phyloP scores from a whole-genome alignment of 352 stramenopile genomes.

The Phytophthora boehmeriae region DNA sequence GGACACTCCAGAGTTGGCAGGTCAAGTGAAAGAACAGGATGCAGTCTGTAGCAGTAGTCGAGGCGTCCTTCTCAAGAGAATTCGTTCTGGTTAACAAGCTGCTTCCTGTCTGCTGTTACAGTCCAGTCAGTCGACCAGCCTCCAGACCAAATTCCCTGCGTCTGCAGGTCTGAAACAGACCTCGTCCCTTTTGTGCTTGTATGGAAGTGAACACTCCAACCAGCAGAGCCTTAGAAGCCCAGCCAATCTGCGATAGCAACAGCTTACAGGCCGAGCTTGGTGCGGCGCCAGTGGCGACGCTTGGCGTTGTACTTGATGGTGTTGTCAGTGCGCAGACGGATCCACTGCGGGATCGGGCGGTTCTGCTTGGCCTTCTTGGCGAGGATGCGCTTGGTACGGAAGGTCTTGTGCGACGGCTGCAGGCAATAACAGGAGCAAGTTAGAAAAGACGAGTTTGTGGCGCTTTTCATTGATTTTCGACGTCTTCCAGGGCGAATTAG shows the following conservation, averaged over 20 bases:
- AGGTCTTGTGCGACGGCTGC: slow-evolving; percentile 99
- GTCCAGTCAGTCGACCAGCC: slow-evolving; percentile 17
- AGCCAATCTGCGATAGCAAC: slow-evolving; percentile 13
- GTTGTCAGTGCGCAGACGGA: slow-evolving; percentile 99
- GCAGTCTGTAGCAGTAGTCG: not conserved
- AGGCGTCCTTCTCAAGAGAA: slow-evolving; percentile 39
- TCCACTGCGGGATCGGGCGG: slow-evolving; percentile 99
- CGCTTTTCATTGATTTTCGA: slow-evolving; percentile 4
- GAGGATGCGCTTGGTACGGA: slow-evolving; percentile 99
- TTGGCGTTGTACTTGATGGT: slow-evolving; percentile 99
- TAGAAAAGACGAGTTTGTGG: not conserved
- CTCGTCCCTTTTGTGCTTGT: slow-evolving; percentile 27
- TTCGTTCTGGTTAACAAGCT: slow-evolving; percentile 40
- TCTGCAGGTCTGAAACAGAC: slow-evolving; percentile 20
- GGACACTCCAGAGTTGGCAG: too few relatives aligned
- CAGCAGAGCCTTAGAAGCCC: too few relatives aligned
- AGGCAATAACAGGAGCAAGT: not conserved
- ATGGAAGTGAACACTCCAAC: too few relatives aligned
- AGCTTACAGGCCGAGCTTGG: slow-evolving; percentile 99
- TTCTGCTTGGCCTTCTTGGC: slow-evolving; percentile 99
- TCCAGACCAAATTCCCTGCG: slow-evolving; percentile 10
- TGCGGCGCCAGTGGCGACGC: slow-evolving; percentile 99
- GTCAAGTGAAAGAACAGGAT: too few relatives aligned
- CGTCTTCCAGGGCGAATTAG: slow-evolving; percentile 4
- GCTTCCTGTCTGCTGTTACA: slow-evolving; percentile 3